Conservation (phyloP, 2,329 filamentous ascomycete genomes). For the Paraphaeosphaeria minitans region DNA sequence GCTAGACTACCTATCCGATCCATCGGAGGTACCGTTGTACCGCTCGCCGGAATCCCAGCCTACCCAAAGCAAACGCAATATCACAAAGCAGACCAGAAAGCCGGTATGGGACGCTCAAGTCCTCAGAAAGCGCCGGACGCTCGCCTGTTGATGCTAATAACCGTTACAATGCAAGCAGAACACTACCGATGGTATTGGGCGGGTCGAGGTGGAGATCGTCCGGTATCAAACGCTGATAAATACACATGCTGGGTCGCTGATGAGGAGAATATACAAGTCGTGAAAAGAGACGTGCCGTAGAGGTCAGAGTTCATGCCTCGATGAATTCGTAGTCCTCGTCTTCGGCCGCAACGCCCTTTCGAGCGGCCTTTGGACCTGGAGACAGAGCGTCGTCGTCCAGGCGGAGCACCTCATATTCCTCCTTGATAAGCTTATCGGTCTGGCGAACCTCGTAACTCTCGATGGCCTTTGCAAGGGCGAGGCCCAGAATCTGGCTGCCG, state of each 20-base stretch:
- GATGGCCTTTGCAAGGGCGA: constrained; percentile 62
- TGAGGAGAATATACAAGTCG: constrained; percentile 13
- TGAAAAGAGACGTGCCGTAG: constrained; percentile 14
- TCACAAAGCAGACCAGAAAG: constrained; percentile 30
- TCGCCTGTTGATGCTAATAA: constrained; percentile 48
- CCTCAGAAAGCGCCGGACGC: constrained; percentile 50
- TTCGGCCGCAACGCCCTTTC: constrained; percentile 40
- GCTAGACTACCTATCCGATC: constrained; percentile 20
- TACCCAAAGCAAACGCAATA: constrained; percentile 14
- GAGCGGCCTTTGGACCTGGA: constrained; percentile 31
- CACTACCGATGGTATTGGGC: constrained; percentile 23
- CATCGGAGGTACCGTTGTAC: background rate
- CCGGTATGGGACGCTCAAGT: constrained; percentile 48
- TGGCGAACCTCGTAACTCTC: constrained; percentile 64
- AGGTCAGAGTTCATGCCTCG: constrained; percentile 29
- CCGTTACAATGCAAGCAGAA: constrained; percentile 39
- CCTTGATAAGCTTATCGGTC: constrained; percentile 64
- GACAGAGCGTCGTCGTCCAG: constrained; percentile 47
- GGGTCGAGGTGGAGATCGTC: constrained; percentile 23
- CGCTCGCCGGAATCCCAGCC: background rate
- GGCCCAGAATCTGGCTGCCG: constrained; percentile 63
- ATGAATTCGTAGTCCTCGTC: constrained; percentile 51
- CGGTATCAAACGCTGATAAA: constrained; percentile 29
- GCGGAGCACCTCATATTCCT: constrained; percentile 63
- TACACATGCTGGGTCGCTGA: constrained; percentile 30